A percentile compares a stretch with the other conserved stretches of the same genome.
These are phyloP conservation scores for Trametes gibbosa DNA, from an alignment of 768 basidiomycete species.

Conservation along the genomic window DNA sequence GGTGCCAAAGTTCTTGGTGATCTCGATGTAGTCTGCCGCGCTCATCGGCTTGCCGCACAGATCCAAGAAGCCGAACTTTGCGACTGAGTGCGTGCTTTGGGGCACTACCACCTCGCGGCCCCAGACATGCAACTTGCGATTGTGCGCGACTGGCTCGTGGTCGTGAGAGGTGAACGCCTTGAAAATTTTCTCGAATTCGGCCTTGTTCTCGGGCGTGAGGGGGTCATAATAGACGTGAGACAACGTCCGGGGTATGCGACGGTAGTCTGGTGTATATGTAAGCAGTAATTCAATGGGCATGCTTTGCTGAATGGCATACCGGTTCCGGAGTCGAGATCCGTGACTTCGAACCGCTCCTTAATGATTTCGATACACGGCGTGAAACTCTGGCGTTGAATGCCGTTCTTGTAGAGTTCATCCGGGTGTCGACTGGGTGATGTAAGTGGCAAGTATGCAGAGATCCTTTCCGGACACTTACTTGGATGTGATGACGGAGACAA, in stretches of 20 bases:
- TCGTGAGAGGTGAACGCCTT: slow-evolving; percentile 58
- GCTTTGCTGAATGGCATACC: slow-evolving; percentile 43
- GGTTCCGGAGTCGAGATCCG: slow-evolving; percentile 93
- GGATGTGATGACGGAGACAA: slow-evolving; percentile 94
- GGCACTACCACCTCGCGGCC: slow-evolving; percentile 81
- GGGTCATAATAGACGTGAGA: slow-evolving; percentile 93
- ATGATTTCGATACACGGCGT: slow-evolving; percentile 92
- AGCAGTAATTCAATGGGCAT: not conserved
- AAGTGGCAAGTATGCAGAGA: not conserved
- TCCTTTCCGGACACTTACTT: slow-evolving; percentile 58
- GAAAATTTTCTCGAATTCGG: slow-evolving; percentile 85
- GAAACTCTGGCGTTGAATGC: slow-evolving; percentile 94
- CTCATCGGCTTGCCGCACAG: slow-evolving; percentile 88
- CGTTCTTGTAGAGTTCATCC: slow-evolving; percentile 97
- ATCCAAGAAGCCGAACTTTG: slow-evolving; percentile 82
- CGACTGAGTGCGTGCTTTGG: slow-evolving; percentile 74
- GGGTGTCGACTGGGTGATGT: slow-evolving; percentile 77
- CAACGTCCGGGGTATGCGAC: slow-evolving; percentile 88
- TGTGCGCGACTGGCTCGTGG: slow-evolving; percentile 52
- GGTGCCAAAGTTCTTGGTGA: slow-evolving; percentile 84
- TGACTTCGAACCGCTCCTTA: slow-evolving; percentile 82
- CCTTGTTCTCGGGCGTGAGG: slow-evolving; percentile 56
- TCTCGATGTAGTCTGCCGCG: slow-evolving; percentile 94
- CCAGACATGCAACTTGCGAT: slow-evolving; percentile 81
- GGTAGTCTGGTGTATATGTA: slow-evolving; percentile 67